phyloP scores from a whole-genome alignment of 768 basidiomycete species.

The Lactifluus hygrophoroides region DNA sequence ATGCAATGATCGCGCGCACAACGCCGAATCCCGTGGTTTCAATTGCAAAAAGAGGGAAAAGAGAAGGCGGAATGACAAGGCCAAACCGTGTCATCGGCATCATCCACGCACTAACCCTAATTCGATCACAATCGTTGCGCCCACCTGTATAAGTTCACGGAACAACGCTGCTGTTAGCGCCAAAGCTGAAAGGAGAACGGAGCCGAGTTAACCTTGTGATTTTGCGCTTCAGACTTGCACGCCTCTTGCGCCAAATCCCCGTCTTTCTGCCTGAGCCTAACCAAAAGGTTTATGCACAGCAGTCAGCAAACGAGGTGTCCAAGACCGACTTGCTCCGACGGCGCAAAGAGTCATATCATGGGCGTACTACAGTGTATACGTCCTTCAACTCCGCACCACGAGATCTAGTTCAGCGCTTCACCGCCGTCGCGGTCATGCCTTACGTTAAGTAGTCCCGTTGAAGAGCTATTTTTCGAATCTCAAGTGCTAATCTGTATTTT shows the following conservation, averaged over 20 bases:
- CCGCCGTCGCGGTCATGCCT: too few relatives aligned
- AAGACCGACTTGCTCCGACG: too few relatives aligned
- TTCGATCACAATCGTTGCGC: neutral
- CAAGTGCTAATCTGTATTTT: constrained; percentile 2
- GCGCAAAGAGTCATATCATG: too few relatives aligned
- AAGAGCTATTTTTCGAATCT: neutral
- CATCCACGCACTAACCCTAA: neutral
- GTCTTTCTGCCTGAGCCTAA: neutral
- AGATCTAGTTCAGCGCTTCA: constrained; percentile 2
- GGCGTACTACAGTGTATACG: too few relatives aligned
- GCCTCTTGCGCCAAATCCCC: neutral
- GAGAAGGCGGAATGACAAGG: too few relatives aligned
- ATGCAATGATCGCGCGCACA: neutral
- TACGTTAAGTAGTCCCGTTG: neutral
- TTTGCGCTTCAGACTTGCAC: neutral
- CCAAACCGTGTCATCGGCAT: neutral
- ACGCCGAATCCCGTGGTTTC: neutral
- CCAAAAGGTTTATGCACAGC: too few relatives aligned
- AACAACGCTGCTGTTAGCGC: neutral
- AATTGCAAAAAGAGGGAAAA: neutral
- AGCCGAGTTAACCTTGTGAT: neutral
- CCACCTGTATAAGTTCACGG: neutral
- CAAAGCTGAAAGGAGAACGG: neutral
- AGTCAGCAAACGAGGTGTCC: too few relatives aligned
- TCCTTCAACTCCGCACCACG: neutral